These are phyloP conservation scores for Heterobasidion occidentale DNA, from an alignment of 1,284 basidiomycete species.

Conservation along the genomic window DNA sequence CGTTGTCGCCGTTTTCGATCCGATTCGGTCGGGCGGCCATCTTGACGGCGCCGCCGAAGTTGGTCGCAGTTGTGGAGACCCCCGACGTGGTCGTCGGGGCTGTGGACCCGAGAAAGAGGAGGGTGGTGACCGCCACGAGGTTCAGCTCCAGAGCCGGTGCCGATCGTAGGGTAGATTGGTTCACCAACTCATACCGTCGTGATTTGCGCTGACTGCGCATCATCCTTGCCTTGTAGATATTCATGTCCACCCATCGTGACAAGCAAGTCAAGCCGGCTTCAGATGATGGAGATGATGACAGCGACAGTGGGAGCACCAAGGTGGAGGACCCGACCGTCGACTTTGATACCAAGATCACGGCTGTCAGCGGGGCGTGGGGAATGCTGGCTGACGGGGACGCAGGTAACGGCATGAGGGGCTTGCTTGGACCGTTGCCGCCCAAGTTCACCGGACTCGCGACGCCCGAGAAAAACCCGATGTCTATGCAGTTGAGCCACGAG, in stretches of 20 bases:
- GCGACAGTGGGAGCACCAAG: slow-evolving; percentile 17
- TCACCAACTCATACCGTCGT: not conserved
- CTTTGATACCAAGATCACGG: slow-evolving; percentile 51
- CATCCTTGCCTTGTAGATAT: slow-evolving; percentile 38
- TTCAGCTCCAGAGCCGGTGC: slow-evolving; percentile 78
- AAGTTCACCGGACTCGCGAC: slow-evolving; percentile 70
- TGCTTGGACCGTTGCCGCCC: slow-evolving; percentile 48
- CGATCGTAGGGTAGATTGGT: slow-evolving; percentile 56
- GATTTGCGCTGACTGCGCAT: slow-evolving; percentile 4
- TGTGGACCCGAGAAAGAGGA: slow-evolving; percentile 71
- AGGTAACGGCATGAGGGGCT: slow-evolving; percentile 37
- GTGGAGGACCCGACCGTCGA: slow-evolving; percentile 32
- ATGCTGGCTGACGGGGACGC: slow-evolving; percentile 35
- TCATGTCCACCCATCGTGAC: slow-evolving; percentile 71
- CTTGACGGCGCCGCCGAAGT: slow-evolving; percentile 68
- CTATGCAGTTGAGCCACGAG: slow-evolving; percentile 80
- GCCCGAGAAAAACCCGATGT: slow-evolving; percentile 84
- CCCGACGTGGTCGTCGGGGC: slow-evolving; percentile 78
- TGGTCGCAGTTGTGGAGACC: slow-evolving; percentile 76
- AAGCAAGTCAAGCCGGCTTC: slow-evolving; percentile 26
- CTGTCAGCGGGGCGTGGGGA: slow-evolving; percentile 63
- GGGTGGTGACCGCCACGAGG: slow-evolving; percentile 79
- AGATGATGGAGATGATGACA: slow-evolving; percentile 20
- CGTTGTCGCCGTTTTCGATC: slow-evolving; percentile 35
- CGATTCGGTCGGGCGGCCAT: slow-evolving; percentile 62